phyloP scores from a whole-genome alignment of 371 early-diverging fungal species.

The Lichtheimia hyalospora region DNA sequence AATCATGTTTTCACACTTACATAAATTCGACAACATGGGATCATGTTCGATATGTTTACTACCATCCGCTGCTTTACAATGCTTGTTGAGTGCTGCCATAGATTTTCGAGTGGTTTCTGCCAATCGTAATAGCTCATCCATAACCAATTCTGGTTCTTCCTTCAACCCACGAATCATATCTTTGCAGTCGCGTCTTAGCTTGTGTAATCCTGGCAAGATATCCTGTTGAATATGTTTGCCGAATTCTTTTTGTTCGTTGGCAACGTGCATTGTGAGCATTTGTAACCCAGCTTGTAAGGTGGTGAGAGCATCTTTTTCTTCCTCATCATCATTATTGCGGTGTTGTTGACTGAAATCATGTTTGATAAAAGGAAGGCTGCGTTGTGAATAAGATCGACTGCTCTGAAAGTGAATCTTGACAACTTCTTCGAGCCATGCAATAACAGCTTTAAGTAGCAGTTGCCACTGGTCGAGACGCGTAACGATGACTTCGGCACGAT shows the following conservation, averaged over 20 bases:
- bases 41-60: constrained; percentile 27
- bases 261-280: constrained; percentile 25
- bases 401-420: constrained; percentile 26
- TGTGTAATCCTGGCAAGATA: constrained; percentile 21
- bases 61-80: constrained; percentile 31
- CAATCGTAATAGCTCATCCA: constrained; percentile 36
- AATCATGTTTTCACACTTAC: constrained; percentile 22
- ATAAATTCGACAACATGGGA: constrained; percentile 41
- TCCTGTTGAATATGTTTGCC: constrained; percentile 21
- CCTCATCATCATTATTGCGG: background rate
- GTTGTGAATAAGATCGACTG: constrained; percentile 29
- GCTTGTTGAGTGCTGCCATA: constrained; percentile 29
- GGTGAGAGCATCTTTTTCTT: constrained; percentile 15
- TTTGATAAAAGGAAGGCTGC: constrained; percentile 21
- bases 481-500: constrained; percentile 38
- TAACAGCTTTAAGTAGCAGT: constrained; percentile 24
- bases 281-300: constrained; percentile 29
- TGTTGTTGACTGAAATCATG: background rate
- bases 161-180: constrained; percentile 34
- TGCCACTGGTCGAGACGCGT: constrained; percentile 32
- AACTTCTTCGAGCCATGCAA: constrained; percentile 33
- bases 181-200: constrained; percentile 30
- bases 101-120: constrained; percentile 39
- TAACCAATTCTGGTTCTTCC: constrained; percentile 19
- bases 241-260: constrained; percentile 32